A percentile compares a stretch with the other conserved stretches of the same genome.
phyloP scores from a whole-genome alignment of 768 basidiomycete species.

The Chalciporus chontae region DNA sequence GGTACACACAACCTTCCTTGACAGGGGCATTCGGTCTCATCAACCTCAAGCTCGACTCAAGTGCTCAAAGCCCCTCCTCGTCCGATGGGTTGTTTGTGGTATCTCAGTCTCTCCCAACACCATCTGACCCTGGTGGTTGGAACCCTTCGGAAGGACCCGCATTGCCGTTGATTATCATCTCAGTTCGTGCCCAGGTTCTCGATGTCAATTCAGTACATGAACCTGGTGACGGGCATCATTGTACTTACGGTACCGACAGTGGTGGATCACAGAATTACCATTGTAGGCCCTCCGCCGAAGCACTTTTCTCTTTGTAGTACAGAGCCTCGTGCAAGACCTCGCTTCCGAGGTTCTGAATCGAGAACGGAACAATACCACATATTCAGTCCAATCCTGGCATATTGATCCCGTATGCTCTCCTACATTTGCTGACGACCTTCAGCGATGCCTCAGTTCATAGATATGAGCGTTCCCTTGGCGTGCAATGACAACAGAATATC shows the following conservation, averaged over 20 bases:
- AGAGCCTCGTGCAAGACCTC: conserved; percentile 17
- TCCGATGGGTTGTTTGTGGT: not conserved
- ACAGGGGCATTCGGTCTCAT: too few species aligned
- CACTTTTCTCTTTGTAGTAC: conserved; percentile 16
- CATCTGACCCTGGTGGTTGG: conserved; percentile 3
- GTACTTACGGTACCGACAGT: conserved; percentile 29
- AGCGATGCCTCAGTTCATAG: not conserved
- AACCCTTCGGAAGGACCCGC: not conserved
- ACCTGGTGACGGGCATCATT: conserved; percentile 26
- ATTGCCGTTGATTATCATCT: not conserved
- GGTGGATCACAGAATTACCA: conserved; percentile 22
- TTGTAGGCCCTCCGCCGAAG: conserved; percentile 11
- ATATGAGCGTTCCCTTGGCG: conserved; percentile 6
- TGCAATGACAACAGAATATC: conserved; percentile 1
- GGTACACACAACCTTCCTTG: conserved; percentile 18
- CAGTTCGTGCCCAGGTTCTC: conserved; percentile 13
- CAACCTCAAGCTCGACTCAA: conserved; percentile 7
- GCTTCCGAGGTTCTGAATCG: conserved; percentile 21
- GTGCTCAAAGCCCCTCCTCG: not conserved
- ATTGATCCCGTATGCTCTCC: conserved; percentile 4
- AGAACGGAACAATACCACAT: conserved; percentile 21
- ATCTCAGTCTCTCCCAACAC: not conserved
- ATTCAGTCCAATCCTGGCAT: conserved; percentile 18
- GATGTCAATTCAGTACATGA: conserved; percentile 21
- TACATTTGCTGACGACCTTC: not conserved